A percentile compares a stretch with the other conserved stretches of the same genome.
Evolutionary conservation across 805 yeast species (phyloP).

Genomic region (Hanseniaspora nectarophila): DNA sequence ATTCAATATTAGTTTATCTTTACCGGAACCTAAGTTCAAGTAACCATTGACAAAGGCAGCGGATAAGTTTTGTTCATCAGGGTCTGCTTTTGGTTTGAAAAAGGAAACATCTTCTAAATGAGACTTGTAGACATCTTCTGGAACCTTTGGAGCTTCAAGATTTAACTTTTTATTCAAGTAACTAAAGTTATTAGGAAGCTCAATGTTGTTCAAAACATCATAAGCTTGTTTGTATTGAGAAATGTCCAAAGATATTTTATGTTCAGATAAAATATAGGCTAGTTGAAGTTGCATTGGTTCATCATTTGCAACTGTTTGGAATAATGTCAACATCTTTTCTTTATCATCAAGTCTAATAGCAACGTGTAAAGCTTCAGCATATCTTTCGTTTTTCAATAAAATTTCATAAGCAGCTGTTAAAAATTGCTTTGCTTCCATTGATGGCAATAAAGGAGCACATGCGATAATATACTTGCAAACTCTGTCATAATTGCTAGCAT

Average conservation of each 20-base stretch:
- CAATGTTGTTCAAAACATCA: slow-evolving; percentile 70
- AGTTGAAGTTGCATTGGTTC: slow-evolving; percentile 70
- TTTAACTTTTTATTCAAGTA: slow-evolving; percentile 81
- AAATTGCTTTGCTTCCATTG: slow-evolving; percentile 81
- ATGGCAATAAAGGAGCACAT: slow-evolving; percentile 92
- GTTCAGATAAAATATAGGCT: slow-evolving; percentile 78
- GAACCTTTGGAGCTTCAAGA: slow-evolving; percentile 77
- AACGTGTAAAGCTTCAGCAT: slow-evolving; percentile 79
- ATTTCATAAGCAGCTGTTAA: slow-evolving; percentile 80
- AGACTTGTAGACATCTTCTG: slow-evolving; percentile 87
- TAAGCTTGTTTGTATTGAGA: slow-evolving; percentile 62
- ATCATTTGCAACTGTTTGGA: slow-evolving; percentile 61
- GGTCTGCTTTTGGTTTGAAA: slow-evolving; percentile 50
- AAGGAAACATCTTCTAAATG: slow-evolving; percentile 67
- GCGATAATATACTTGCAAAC: slow-evolving; percentile 90
- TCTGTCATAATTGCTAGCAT: slow-evolving; percentile 68
- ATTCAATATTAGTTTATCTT: slow-evolving; percentile 66
- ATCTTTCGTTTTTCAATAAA: slow-evolving; percentile 62
- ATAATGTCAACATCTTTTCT: slow-evolving; percentile 62
- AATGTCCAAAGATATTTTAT: slow-evolving; percentile 35
- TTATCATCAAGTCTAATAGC: slow-evolving; percentile 86
- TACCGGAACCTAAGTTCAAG: slow-evolving; percentile 80
- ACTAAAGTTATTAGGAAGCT: slow-evolving; percentile 63
- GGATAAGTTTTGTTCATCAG: slow-evolving; percentile 91
- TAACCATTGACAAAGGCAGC: slow-evolving; percentile 88